Percentiles rank a stretch among this genome's conserved stretches.
Conservation (phyloP, 345 rosid species). For the Aurinia saxatilis region DNA sequence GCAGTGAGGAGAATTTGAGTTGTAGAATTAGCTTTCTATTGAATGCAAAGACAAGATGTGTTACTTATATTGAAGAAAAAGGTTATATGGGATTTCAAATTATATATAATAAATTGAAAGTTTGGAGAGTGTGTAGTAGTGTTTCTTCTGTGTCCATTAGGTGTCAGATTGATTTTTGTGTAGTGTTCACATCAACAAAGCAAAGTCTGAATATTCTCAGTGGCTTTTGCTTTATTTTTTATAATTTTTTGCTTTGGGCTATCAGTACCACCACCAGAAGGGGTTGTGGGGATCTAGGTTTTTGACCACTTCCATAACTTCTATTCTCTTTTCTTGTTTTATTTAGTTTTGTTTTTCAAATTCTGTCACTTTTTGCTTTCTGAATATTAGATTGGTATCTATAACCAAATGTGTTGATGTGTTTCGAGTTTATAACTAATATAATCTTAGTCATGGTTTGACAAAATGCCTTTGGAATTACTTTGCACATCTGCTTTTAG, state of each 20-base stretch:
- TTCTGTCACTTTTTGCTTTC: slow-evolving; percentile 29
- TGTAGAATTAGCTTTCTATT: background rate
- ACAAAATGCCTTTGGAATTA: background rate
- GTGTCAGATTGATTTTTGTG: slow-evolving; percentile 34
- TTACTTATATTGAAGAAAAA: background rate
- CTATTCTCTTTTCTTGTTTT: background rate
- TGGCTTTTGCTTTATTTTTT: slow-evolving; percentile 30
- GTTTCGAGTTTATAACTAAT: background rate
- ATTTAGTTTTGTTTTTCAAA: slow-evolving; percentile 1
- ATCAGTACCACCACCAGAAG: slow-evolving; percentile 16
- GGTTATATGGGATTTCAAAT: background rate
- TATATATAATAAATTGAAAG: background rate
- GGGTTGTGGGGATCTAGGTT: slow-evolving; percentile 23
- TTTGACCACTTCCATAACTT: slow-evolving; percentile 20
- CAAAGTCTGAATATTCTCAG: slow-evolving; percentile 34
- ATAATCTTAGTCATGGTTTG: background rate
- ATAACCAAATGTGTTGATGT: background rate
- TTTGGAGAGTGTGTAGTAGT: slow-evolving; percentile 2
- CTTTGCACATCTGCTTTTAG: no score
- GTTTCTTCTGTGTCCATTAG: slow-evolving; percentile 25
- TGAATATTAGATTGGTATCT: background rate
- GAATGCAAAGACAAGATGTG: background rate
- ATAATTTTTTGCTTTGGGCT: slow-evolving; percentile 18
- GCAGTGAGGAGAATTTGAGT: background rate
- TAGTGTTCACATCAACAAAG: slow-evolving; percentile 35